A percentile compares a stretch with the other conserved stretches of the same genome.
Conservation (phyloP, 176 grass and related monocot genomes). For the Oryza meridionalis region DNA sequence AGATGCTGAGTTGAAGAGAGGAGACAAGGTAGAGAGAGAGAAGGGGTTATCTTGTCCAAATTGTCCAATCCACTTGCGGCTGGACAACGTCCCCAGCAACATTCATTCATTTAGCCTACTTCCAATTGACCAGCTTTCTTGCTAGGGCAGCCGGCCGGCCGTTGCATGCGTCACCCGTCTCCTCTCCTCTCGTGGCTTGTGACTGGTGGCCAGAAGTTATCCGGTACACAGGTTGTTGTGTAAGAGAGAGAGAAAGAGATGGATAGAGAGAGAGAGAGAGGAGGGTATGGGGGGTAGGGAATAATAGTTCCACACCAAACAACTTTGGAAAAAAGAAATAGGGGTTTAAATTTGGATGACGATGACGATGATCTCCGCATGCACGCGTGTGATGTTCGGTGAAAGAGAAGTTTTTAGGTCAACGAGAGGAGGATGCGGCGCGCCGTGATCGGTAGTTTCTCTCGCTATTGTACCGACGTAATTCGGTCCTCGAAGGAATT, state of each 20-base stretch:
- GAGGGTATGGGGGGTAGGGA: background rate
- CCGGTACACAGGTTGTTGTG: constrained; percentile 58
- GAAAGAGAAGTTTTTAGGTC: constrained; percentile 54
- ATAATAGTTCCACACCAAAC: constrained; percentile 45
- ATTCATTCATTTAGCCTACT: constrained; percentile 48
- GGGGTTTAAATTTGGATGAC: constrained; percentile 18
- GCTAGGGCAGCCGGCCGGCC: constrained; percentile 19
- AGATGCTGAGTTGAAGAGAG: constrained; percentile 48
- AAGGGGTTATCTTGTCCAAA: constrained; percentile 30
- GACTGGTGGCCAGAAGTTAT: constrained; percentile 56
- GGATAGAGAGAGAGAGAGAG: background rate
- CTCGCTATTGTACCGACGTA: background rate
- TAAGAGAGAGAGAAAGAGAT: constrained; percentile 6
- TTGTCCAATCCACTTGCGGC: constrained; percentile 30
- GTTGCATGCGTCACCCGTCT: constrained; percentile 44
- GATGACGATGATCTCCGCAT: background rate
- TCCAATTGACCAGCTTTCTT: constrained; percentile 43
- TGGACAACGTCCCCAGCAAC: constrained; percentile 40
- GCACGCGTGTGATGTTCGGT: constrained; percentile 24
- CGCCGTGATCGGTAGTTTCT: background rate
- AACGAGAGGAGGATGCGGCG: background rate
- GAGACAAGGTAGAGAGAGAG: background rate
- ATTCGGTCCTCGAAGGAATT: background rate
- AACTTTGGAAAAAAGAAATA: constrained; percentile 42
- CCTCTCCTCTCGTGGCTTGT: constrained; percentile 5